phyloP scores from a whole-genome alignment of 805 yeast genomes.

The Komagataella kurtzmanii region DNA sequence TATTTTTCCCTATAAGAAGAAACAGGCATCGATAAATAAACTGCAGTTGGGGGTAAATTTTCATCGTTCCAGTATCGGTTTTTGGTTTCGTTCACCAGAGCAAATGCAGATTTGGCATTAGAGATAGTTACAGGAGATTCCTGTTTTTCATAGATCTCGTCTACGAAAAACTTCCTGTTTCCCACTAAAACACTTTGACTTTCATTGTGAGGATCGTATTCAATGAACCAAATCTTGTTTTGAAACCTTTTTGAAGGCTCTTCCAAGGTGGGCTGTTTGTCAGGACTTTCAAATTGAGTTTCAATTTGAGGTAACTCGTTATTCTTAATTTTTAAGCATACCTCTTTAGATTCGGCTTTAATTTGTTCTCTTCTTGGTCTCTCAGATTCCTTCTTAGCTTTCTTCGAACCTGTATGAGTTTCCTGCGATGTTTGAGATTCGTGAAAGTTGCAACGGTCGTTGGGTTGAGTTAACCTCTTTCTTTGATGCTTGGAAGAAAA shows the following conservation, averaged over 20 bases:
- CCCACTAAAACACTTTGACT: not conserved
- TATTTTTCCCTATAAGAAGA: conserved; percentile 38
- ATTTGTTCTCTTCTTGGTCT: not conserved
- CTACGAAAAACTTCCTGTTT: not conserved
- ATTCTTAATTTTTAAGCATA: not conserved
- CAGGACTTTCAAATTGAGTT: not conserved
- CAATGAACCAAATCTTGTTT: not conserved
- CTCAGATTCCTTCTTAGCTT: not conserved
- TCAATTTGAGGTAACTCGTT: not conserved
- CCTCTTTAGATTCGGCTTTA: not conserved
- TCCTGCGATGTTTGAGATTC: not conserved
- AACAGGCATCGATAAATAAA: conserved; percentile 20
- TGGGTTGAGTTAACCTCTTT: not conserved
- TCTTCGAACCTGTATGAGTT: not conserved
- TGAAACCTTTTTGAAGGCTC: not conserved
- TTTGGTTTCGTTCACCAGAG: not conserved
- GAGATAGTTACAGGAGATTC: not conserved
- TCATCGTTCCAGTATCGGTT: conserved; percentile 8
- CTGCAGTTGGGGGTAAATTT: conserved; percentile 11
- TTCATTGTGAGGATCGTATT: not conserved
- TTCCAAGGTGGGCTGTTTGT: not conserved
- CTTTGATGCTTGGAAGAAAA: not conserved
- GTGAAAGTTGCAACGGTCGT: not conserved
- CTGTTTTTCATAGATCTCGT: not conserved
- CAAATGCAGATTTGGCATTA: not conserved